Evolutionary conservation across 139 green algal species (phyloP), one percentile per base, ranked within the genome.

Genomic region (Nannochloris sp.): DNA sequence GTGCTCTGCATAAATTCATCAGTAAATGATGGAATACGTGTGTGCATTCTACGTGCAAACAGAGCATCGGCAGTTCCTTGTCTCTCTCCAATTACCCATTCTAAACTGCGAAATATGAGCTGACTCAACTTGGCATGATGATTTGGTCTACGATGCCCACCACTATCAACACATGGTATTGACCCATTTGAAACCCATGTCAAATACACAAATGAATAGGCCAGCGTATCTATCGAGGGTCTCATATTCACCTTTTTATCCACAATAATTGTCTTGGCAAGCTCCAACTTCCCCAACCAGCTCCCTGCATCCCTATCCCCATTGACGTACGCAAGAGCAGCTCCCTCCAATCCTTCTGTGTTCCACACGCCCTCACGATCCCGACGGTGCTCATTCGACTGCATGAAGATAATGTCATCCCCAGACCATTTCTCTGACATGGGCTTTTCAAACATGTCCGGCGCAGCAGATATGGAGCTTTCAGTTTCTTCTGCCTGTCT

Each of bases 101-200:
- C 87, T 29, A 93, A 64, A 0, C 74, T 80, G 44, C 84, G 73
- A 83, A 97, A 98, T 49, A 96, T 95, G 34, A 75, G 21, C 48
- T 83, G 70, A 2, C 83, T 70, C 55, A 88, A 64, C 64, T 93
- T 78, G 1, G 93, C 91, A 67, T 98, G 93, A 57, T 83, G 78
- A 76, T 96, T 96, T 50, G 93, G 93, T 5, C 93, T 73, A 73
- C 89, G 80, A 81, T 99, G 93, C 19, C 85, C 81, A 19, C 93
- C 93, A 19, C 80, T 80, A 78, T 99, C 93, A 9, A 87, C 88
- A 67, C 93, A 98, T 4, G 63, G 19, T 34, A 99, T 84, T 11
- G 88, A 84, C 11, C 93, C 93, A 4, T 80, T 92, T 73, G 73
- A 85, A 55, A 99, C 81, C 89, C 89, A 97, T 53, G 88, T 86